Percentiles rank a stretch among this genome's conserved stretches.
These are phyloP conservation scores for Cardamine chenopodiifolia DNA, from an alignment of 345 rosid species.

Conservation along the genomic window DNA sequence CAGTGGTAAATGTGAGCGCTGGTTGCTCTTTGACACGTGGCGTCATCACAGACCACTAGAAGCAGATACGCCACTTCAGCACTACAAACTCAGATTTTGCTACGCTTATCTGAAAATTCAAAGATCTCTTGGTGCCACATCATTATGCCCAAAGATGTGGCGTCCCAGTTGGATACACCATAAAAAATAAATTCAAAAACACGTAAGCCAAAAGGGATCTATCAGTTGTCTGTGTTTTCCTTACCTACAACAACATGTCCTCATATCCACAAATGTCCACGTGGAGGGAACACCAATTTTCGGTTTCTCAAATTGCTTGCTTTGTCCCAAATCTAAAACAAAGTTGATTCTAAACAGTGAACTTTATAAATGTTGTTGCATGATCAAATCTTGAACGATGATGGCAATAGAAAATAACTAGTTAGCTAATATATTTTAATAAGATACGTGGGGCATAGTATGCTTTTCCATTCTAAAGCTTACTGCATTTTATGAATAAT, in stretches of 20 bases:
- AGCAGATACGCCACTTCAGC: conserved; percentile 8
- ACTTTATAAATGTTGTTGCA: neutral
- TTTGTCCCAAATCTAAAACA: neutral
- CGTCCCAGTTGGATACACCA: conserved; percentile 27
- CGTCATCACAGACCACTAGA: neutral
- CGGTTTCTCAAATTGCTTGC: neutral
- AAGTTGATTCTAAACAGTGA: neutral
- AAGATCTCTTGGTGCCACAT: conserved; percentile 19
- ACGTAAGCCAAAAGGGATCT: conserved; percentile 25
- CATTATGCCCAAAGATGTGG: neutral
- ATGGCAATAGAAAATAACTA: neutral
- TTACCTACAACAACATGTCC: neutral
- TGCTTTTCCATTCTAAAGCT: neutral
- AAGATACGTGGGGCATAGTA: neutral
- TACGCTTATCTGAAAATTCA: conserved; percentile 6
- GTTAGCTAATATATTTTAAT: neutral
- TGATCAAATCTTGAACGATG: neutral
- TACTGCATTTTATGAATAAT: no score
- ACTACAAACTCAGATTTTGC: conserved; percentile 2
- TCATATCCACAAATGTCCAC: conserved; percentile 12
- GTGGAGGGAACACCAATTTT: neutral
- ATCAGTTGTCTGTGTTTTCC: conserved; percentile 6
- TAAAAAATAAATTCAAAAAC: conserved; percentile 18
- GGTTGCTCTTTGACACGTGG: conserved; percentile 1
- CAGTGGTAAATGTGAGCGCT: neutral